Evolutionary conservation across 2,329 filamentous ascomycete species (phyloP).

Genomic region (Colletotrichum godetiae): DNA sequence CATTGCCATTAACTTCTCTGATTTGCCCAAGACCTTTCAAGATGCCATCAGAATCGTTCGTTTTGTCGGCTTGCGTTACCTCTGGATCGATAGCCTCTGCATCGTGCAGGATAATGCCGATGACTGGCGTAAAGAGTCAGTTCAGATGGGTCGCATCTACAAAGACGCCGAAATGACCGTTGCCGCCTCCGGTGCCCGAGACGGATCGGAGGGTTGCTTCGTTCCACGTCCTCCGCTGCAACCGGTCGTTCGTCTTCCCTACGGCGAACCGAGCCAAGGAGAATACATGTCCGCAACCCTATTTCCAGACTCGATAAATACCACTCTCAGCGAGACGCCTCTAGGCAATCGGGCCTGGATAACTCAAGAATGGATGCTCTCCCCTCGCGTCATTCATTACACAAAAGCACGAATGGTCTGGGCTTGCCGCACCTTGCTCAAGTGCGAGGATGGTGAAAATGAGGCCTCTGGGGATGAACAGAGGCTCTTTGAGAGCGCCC

Average conservation of each 20-base stretch:
- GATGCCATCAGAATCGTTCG: constrained; percentile 2
- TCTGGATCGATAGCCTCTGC: constrained; percentile 22
- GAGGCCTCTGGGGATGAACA: neutral
- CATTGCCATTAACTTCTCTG: neutral
- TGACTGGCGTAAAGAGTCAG: constrained; percentile 16
- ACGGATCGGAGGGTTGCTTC: neutral
- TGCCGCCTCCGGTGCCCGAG: neutral
- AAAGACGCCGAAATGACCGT: neutral
- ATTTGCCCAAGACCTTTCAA: constrained; percentile 20
- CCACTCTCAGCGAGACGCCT: neutral
- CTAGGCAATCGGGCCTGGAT: neutral
- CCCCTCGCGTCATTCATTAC: neutral
- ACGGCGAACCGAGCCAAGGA: neutral
- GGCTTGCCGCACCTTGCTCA: neutral
- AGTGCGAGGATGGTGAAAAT: neutral
- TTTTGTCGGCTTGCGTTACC: neutral
- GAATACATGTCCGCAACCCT: neutral
- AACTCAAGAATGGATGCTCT: neutral
- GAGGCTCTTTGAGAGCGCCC: neutral
- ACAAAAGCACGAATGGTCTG: neutral
- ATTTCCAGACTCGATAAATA: neutral
- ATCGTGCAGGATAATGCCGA: constrained; percentile 17
- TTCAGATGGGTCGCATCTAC: constrained; percentile 2
- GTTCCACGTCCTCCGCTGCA: neutral
- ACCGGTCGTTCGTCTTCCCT: neutral